Conservation (phyloP, 352 stramenopile species). For the Aphanomyces euteiches region DNA sequence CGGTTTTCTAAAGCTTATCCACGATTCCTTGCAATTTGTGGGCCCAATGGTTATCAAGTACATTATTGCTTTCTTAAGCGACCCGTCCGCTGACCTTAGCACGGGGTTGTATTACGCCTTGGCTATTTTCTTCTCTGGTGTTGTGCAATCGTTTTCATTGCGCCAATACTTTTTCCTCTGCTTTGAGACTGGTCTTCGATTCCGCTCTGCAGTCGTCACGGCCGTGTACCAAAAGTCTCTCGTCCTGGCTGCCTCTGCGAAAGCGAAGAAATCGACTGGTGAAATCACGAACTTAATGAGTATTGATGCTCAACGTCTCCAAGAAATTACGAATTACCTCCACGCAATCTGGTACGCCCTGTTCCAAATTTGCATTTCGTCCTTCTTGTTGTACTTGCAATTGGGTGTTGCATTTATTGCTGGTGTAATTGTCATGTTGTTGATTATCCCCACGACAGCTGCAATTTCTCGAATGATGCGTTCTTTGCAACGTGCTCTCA, state of each 20-base stretch:
- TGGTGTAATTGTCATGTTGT: slow-evolving; percentile 89
- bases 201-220: slow-evolving; percentile 67
- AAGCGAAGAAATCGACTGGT: slow-evolving; percentile 75
- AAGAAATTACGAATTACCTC: slow-evolving; percentile 87
- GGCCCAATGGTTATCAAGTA: slow-evolving; percentile 78
- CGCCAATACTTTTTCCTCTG: slow-evolving; percentile 80
- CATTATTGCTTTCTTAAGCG: slow-evolving; percentile 73
- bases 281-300: slow-evolving; percentile 97
- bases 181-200: slow-evolving; percentile 65
- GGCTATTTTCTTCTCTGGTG: slow-evolving; percentile 64
- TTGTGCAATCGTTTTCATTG: slow-evolving; percentile 70
- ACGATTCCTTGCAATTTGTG: slow-evolving; percentile 83
- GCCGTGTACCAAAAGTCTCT: slow-evolving; percentile 75
- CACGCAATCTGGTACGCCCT: slow-evolving; percentile 86
- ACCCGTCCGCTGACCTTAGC: slow-evolving; percentile 54
- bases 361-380: slow-evolving; percentile 77
- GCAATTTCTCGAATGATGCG: slow-evolving; percentile 86
- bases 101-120: slow-evolving; percentile 58
- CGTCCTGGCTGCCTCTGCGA: slow-evolving; percentile 67
- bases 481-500: slow-evolving; percentile 77
- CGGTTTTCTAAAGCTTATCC: slow-evolving; percentile 72
- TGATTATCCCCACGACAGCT: slow-evolving; percentile 91
- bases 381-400: slow-evolving; percentile 64
- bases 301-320: slow-evolving; percentile 94
- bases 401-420: slow-evolving; percentile 86